Evolutionary conservation across 176 grass and related monocot genomes (phyloP), one percentile per base, ranked within the genome.

Genomic region (Urochloa ruziziensis): DNA sequence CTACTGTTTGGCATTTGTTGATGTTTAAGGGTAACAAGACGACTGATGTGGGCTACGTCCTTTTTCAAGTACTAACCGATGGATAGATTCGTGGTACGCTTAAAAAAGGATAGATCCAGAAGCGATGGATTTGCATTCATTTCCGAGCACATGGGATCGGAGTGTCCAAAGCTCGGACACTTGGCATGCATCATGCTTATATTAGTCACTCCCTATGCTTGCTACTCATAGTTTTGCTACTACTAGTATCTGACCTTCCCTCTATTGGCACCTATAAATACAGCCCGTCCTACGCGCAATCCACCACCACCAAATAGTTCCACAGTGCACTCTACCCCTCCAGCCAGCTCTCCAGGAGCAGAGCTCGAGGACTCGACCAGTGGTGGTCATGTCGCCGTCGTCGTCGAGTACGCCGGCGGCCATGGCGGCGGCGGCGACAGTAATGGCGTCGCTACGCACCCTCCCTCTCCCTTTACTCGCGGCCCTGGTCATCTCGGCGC

Each of bases 391-490:
- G 49, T 16, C 7, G 25, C 3, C 9, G 47, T 21, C n/a, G 63
- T 24, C 9, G 47, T 21, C n/a, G 63, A 51, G 43, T 44, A 65
- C 75, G n/a, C n/a, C n/a, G 44, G 70, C 49, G 16, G 54, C 69
- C 34, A 46, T 24, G 49, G 29, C 61, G 51, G 54, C 61, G 17
- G 64, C 70, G 46, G 58, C 42, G 30, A 18, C 51, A 42, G 54
- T 5, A 63, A 51, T 62, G 73, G 48, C 57, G 17, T 40, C 79
- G 18, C 14, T 86, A n/a, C 58, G 58, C n/a, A 11, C 79, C 66
- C 84, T 90, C 28, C 73, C 88, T 1, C 37, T 72, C 29, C 73
- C 47, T 2, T 5, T 73, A 17, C 88, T 86, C 7, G 78, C 66
- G 19, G 44, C 73, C n/a, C 88, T 90, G 0, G 65, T 66, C 0